phyloP scores from a whole-genome alignment of 805 yeast genomes.

The Kodamaea hsintzibuensis region DNA sequence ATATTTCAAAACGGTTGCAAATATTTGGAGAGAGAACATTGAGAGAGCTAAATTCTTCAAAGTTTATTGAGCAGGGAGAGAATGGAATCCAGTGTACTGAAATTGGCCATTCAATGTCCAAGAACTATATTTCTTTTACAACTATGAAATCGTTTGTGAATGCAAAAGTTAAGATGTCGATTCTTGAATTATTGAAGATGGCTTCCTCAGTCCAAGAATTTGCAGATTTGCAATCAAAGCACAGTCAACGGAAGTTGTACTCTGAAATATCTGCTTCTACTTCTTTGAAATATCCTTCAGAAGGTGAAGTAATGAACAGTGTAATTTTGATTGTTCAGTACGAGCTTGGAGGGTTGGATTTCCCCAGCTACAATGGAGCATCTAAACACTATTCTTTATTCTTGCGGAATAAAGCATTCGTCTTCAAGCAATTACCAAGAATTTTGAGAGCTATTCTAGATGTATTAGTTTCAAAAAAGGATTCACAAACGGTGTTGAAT shows the following conservation, averaged over 20 bases:
- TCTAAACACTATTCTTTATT: constrained; percentile 38
- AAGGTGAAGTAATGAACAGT: constrained; percentile 34
- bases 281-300: constrained; percentile 31
- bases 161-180: constrained; percentile 10
- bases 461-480: constrained; percentile 40
- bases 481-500: constrained; percentile 41
- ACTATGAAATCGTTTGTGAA: constrained; percentile 41
- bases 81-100: constrained; percentile 30
- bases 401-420: constrained; percentile 43
- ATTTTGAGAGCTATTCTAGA: constrained; percentile 47
- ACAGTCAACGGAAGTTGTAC: constrained; percentile 46
- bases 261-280: constrained; percentile 45
- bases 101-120: constrained; percentile 51
- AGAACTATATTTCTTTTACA: constrained; percentile 45
- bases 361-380: constrained; percentile 45
- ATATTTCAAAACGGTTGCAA: constrained; percentile 3
- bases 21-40: constrained; percentile 23
- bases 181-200: constrained; percentile 22
- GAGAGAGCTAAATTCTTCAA: constrained; percentile 27
- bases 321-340: constrained; percentile 46
- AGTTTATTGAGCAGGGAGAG: constrained; percentile 24
- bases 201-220: constrained; percentile 44
- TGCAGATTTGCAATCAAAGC: constrained; percentile 38
- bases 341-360: constrained; percentile 52
- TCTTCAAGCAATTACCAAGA: constrained; percentile 45